phyloP scores from a whole-genome alignment of 352 stramenopile genomes.

The Globisporangium paddicum region DNA sequence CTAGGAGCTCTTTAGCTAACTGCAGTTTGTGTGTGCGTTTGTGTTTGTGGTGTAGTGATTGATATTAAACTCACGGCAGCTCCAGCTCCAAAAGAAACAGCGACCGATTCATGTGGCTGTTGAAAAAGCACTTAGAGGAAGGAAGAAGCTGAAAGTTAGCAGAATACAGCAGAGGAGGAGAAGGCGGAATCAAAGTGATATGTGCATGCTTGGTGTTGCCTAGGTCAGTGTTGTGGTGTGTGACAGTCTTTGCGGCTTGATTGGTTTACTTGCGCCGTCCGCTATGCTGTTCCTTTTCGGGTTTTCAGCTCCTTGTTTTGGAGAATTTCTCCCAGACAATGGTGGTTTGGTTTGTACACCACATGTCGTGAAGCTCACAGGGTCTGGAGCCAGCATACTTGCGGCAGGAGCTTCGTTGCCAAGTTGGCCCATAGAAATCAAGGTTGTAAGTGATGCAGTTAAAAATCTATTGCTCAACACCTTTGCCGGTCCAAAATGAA shows the following conservation, averaged over 20 bases:
- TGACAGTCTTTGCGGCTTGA: neutral
- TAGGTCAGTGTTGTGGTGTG: neutral
- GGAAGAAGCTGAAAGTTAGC: slow-evolving; percentile 14
- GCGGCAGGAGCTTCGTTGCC: no score
- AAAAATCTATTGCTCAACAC: no score
- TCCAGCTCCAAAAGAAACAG: slow-evolving; percentile 69
- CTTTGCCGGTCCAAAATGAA: no score
- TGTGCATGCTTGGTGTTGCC: slow-evolving; percentile 17
- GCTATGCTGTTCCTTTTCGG: no score
- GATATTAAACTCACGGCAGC: slow-evolving; percentile 87
- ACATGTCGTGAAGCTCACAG: no score
- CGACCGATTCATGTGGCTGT: slow-evolving; percentile 67
- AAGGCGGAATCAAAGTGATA: slow-evolving; percentile 18
- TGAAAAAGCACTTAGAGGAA: slow-evolving; percentile 21
- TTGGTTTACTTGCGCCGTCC: slow-evolving; percentile 54
- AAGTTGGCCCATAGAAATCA: no score
- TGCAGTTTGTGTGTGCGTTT: neutral
- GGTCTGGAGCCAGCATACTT: no score
- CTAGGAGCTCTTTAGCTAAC: no score
- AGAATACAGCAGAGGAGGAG: slow-evolving; percentile 7
- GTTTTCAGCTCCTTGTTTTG: no score
- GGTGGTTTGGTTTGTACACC: no score
- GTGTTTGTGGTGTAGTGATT: slow-evolving; percentile 48
- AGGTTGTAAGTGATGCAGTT: no score
- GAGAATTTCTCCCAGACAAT: no score